Conservation (phyloP, 2,329 filamentous ascomycete genomes). For the Ascosphaera apis region DNA sequence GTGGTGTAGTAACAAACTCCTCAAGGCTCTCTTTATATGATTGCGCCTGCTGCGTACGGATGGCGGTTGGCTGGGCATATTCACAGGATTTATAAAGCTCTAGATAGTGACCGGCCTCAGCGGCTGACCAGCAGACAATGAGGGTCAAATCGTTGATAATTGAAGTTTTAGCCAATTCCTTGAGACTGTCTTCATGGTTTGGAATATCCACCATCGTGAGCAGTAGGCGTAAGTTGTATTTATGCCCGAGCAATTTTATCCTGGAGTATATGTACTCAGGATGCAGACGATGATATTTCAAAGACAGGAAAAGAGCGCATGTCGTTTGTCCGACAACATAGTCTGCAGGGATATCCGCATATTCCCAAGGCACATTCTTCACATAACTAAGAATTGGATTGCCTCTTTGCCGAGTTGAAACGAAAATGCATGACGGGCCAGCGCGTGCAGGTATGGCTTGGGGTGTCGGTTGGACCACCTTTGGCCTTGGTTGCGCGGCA, state of each 20-base stretch:
- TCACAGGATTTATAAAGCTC: slow-evolving; percentile 92
- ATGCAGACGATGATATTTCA: slow-evolving; percentile 94
- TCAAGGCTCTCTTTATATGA: slow-evolving; percentile 70
- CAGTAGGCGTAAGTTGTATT: slow-evolving; percentile 68
- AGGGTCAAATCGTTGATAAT: slow-evolving; percentile 82
- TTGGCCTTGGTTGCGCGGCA: slow-evolving; percentile 18
- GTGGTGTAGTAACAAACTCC: slow-evolving; percentile 77
- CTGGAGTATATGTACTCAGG: slow-evolving; percentile 95
- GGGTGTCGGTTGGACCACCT: slow-evolving; percentile 67
- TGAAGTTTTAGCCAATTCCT: slow-evolving; percentile 78
- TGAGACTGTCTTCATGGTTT: slow-evolving; percentile 75
- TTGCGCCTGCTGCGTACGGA: slow-evolving; percentile 63
- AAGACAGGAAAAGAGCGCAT: slow-evolving; percentile 73
- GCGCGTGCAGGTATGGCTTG: slow-evolving; percentile 50
- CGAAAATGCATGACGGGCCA: slow-evolving; percentile 57
- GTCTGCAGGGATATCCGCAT: slow-evolving; percentile 87
- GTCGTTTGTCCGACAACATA: slow-evolving; percentile 74
- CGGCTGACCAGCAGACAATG: slow-evolving; percentile 80
- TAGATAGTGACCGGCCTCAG: slow-evolving; percentile 80
- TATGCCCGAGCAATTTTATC: slow-evolving; percentile 61
- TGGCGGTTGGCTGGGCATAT: slow-evolving; percentile 57
- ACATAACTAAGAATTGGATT: slow-evolving; percentile 78
- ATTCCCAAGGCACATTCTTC: slow-evolving; percentile 75
- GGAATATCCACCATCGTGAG: slow-evolving; percentile 85
- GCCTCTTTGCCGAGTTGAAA: slow-evolving; percentile 80